Evolutionary conservation across 2,329 filamentous ascomycete species (phyloP).

Genomic region (Triangularia setosa): DNA sequence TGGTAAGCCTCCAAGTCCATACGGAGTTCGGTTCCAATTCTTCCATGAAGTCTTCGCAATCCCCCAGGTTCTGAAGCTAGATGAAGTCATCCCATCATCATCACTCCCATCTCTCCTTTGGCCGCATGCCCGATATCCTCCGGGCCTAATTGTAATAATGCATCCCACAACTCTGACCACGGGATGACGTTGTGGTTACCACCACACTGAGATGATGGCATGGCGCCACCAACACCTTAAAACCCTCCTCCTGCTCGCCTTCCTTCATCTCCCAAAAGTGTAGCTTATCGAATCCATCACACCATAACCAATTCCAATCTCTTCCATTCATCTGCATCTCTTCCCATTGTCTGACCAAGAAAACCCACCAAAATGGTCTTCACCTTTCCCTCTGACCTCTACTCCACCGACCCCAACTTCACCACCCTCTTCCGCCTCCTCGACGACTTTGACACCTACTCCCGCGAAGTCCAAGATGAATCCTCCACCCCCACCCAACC

Average conservation of each 20-base stretch:
- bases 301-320: too few relatives aligned
- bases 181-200: neutral
- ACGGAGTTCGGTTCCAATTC: too few relatives aligned
- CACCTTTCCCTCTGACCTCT: slow-evolving; percentile 11
- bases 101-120: neutral
- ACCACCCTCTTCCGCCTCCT: slow-evolving; percentile 26
- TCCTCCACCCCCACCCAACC: neutral
- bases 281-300: neutral
- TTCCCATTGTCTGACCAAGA: neutral
- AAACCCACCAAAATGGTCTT: slow-evolving; percentile 16
- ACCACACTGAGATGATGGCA: neutral
- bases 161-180: neutral
- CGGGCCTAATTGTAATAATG: neutral
- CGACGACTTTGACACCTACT: slow-evolving; percentile 31
- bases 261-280: neutral
- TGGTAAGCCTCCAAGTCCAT: too few relatives aligned
- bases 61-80: too few relatives aligned
- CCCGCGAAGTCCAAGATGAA: slow-evolving; percentile 27
- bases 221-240: neutral
- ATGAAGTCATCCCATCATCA: neutral
- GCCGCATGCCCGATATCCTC: neutral
- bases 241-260: neutral
- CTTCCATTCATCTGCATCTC: too few relatives aligned
- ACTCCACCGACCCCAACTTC: slow-evolving; percentile 18
- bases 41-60: too few relatives aligned